phyloP scores from a whole-genome alignment of 768 basidiomycete species.

The Rossbeevera mucosa region DNA sequence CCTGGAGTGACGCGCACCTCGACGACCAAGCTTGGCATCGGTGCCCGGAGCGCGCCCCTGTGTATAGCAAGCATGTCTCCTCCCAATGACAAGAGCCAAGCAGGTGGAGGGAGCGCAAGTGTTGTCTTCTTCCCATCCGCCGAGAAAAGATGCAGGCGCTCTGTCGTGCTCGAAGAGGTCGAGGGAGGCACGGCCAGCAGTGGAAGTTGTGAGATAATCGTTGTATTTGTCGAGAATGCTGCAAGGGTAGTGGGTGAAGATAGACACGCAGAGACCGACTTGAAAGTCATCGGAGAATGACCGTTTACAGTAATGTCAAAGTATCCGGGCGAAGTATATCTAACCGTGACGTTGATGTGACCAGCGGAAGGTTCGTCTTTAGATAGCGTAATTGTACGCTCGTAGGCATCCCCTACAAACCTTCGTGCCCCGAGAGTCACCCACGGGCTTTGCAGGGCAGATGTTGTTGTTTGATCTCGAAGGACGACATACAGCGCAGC shows the following conservation, averaged over 20 bases:
- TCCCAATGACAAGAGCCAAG: constrained; percentile 66
- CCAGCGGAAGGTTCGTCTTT: constrained; percentile 44
- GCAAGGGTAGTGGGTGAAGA: constrained; percentile 50
- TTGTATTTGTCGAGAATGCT: constrained; percentile 49
- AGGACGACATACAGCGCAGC: constrained; percentile 74
- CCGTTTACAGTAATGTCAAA: constrained; percentile 52
- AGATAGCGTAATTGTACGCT: constrained; percentile 59
- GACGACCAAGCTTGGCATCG: constrained; percentile 93
- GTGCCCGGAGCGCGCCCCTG: constrained; percentile 69
- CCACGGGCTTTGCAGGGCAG: constrained; percentile 55
- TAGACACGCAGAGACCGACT: constrained; percentile 54
- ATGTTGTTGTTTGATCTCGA: constrained; percentile 46
- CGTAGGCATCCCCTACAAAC: constrained; percentile 70
- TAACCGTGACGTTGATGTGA: constrained; percentile 37
- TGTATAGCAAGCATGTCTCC: constrained; percentile 50
- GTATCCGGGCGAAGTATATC: constrained; percentile 38
- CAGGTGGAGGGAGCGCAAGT: constrained; percentile 62
- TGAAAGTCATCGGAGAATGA: constrained; percentile 34
- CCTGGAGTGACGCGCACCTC: constrained; percentile 78
- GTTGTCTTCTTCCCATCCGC: constrained; percentile 56
- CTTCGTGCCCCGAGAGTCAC: constrained; percentile 63
- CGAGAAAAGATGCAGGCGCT: constrained; percentile 73
- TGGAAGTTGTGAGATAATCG: constrained; percentile 68
- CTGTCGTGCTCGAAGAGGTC: constrained; percentile 51
- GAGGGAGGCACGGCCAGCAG: constrained; percentile 51